Evolutionary conservation across 1,139 yeast genomes (phyloP).

Genomic region (Saccharomyces hybrid): DNA sequence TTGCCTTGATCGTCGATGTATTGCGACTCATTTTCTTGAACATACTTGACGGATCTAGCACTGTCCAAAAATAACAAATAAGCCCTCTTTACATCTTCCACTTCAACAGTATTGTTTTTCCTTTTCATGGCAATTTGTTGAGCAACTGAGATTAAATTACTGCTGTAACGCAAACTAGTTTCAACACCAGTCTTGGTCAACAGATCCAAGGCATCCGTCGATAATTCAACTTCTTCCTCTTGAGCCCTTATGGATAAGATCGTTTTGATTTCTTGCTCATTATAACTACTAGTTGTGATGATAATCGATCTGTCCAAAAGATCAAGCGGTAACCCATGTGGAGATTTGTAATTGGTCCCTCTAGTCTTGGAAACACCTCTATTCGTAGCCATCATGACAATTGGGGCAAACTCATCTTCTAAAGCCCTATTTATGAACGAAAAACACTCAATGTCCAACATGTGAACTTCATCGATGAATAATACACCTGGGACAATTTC

Average conservation of each 20-base stretch:
- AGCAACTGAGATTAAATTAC: constrained; percentile 83
- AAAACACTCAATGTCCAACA: constrained; percentile 96
- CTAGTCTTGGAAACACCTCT: constrained; percentile 88
- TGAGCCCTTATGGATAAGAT: constrained; percentile 87
- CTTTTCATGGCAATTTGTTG: constrained; percentile 79
- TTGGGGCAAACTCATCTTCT: constrained; percentile 94
- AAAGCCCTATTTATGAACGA: constrained; percentile 92
- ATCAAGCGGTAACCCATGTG: constrained; percentile 95
- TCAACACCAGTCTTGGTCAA: constrained; percentile 90
- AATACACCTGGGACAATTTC: constrained; percentile 97
- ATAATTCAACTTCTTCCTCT: constrained; percentile 89
- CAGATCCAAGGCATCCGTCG: constrained; percentile 76
- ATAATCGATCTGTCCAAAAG: constrained; percentile 89
- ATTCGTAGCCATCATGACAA: constrained; percentile 97
- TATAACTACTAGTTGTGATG: constrained; percentile 73
- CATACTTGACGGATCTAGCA: constrained; percentile 73
- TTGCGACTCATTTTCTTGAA: constrained; percentile 59
- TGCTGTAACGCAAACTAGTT: constrained; percentile 89
- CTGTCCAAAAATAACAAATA: constrained; percentile 84
- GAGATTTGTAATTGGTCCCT: constrained; percentile 89
- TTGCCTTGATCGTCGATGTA: constrained; percentile 68
- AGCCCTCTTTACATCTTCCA: constrained; percentile 79
- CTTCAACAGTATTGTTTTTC: constrained; percentile 61
- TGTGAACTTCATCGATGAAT: constrained; percentile 96
- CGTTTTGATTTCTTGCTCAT: constrained; percentile 73